Evolutionary conservation across 257 asterid species (phyloP), one percentile per base, ranked within the genome.

Genomic region (Solanum corneliomulleri): DNA sequence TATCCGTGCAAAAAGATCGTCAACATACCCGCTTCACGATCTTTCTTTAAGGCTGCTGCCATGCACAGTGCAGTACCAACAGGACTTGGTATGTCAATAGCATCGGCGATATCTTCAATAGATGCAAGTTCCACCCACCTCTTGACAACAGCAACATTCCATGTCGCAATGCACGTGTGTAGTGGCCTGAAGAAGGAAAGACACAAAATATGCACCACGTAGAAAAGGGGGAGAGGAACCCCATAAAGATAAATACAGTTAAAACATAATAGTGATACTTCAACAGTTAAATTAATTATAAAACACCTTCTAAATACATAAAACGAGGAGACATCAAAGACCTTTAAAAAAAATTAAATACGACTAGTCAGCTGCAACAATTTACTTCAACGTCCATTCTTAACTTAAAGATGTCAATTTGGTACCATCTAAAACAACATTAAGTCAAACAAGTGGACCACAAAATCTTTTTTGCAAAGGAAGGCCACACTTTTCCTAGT

Each of bases 111-210:
- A 89, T 96, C 99, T 85, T 93, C 94, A 13, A 29, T 29, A 60
- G 98, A 91, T 89, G 98, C 97, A 90, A 97, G 98, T 91, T 97
- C 99, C 78, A 94, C 92, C 99, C 99, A 97, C 89, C 94, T 94
- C 91, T 88, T 88, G 90, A 97, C 99, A 75, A 97, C 94, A 87
- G 98, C 95, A 89, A 93, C 97, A 90, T 96, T 97, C 98, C 99
- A 95, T 68, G 98, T 97, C 93, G 90, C 91, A 85, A 95, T 86
- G 91, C 97, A 94, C 91, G 94, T 93, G 92, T 97, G 99, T 90
- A 97, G 92, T 74, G 99, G 99, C 92, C 99, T 97, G 97, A 83
- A 75, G 90, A 86, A 86, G 68, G 64, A 70, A 85, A 86, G 87
- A 86, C 56, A 47, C 47, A 37, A 78, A 66, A 80, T 82, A 83